These are phyloP conservation scores for Pythium plurisporium DNA, from an alignment of 352 stramenopile species.

Conservation along the genomic window DNA sequence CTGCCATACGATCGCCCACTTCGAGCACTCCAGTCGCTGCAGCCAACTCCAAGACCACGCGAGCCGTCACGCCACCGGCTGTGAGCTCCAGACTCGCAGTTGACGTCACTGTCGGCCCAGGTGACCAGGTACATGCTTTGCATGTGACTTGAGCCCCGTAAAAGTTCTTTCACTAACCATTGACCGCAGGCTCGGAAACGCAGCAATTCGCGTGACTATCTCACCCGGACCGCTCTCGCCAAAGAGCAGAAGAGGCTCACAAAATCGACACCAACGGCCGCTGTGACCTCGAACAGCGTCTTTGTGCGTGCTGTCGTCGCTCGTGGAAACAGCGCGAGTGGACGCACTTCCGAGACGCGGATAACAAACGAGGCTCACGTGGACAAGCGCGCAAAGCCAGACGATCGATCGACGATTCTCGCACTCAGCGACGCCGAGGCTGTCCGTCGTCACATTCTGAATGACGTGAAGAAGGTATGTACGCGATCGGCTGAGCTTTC, in stretches of 20 bases:
- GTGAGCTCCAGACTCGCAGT: no score
- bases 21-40: not conserved
- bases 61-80: no score
- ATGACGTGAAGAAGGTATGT: slow-evolving; percentile 66
- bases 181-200: slow-evolving; percentile 15
- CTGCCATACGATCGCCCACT: slow-evolving; percentile 1
- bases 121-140: slow-evolving; percentile 8
- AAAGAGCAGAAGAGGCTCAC: slow-evolving; percentile 7
- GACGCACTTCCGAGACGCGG: not conserved
- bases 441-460: slow-evolving; percentile 55
- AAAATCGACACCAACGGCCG: not conserved
- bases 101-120: not conserved
- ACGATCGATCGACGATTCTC: slow-evolving; percentile 6
- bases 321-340: slow-evolving; percentile 2
- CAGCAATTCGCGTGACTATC: slow-evolving; percentile 22
- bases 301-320: slow-evolving; percentile 29
- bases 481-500: not conserved
- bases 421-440: slow-evolving; percentile 58
- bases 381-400: slow-evolving; percentile 17
- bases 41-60: not conserved
- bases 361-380: slow-evolving; percentile 15
- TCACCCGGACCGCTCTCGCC: not conserved
- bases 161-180: not conserved
- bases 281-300: slow-evolving; percentile 11
- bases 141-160: not conserved